Conservation (phyloP, 2,329 filamentous ascomycete species). For the Blastomyces silverae region DNA sequence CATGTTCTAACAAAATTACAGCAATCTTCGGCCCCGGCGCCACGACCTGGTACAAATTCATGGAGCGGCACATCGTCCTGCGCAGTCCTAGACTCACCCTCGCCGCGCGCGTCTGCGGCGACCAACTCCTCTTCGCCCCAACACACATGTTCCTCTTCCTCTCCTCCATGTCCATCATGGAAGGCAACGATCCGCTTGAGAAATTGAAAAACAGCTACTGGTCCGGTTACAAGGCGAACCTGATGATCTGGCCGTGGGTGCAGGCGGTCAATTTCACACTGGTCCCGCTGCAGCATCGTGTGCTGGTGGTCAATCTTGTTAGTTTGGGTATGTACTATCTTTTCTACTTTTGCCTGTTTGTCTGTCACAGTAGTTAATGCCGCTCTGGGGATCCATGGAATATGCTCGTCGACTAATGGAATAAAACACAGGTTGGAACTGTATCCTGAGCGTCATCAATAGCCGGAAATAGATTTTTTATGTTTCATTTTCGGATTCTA, state of each 20-base stretch:
- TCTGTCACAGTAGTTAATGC: conserved; percentile 3
- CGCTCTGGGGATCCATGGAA: neutral
- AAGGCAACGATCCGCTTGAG: conserved; percentile 59
- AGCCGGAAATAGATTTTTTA: conserved; percentile 33
- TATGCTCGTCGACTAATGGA: neutral
- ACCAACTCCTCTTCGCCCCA: conserved; percentile 81
- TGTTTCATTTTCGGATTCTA: too few species aligned
- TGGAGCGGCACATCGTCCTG: conserved; percentile 63
- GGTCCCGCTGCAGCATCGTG: conserved; percentile 72
- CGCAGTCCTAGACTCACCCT: conserved; percentile 62
- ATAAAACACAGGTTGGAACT: conserved; percentile 51
- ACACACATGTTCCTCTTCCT: conserved; percentile 76
- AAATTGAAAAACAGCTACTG: conserved; percentile 67
- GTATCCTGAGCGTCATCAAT: conserved; percentile 53
- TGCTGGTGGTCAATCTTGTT: conserved; percentile 80
- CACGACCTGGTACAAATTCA: conserved; percentile 77
- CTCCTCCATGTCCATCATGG: conserved; percentile 73
- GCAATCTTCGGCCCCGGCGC: conserved; percentile 81
- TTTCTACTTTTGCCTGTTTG: too few species aligned
- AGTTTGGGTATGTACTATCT: conserved; percentile 52
- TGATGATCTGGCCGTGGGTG: conserved; percentile 78
- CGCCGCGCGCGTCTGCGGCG: conserved; percentile 66
- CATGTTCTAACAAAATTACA: conserved; percentile 31
- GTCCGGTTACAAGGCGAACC: conserved; percentile 71
- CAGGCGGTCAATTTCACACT: conserved; percentile 84